phyloP scores from a whole-genome alignment of 2,329 filamentous ascomycete species.

The Epichloe uncinata region DNA sequence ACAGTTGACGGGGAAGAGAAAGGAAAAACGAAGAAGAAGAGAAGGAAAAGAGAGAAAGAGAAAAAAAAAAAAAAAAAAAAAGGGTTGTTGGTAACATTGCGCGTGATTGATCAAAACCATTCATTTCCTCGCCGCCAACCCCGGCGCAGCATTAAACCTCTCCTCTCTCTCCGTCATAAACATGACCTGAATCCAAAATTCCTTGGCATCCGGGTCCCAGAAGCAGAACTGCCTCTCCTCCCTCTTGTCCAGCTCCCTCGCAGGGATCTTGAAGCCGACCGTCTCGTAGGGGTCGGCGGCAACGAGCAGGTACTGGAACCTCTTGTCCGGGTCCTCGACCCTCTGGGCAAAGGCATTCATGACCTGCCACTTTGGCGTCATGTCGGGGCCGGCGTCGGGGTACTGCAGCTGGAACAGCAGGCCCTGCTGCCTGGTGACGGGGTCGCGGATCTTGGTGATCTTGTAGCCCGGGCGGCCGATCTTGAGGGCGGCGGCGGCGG shows the following conservation, averaged over 20 bases:
- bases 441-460: slow-evolving; percentile 90
- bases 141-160: slow-evolving; percentile 57
- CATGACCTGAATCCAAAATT: slow-evolving; percentile 95
- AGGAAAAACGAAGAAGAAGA: no score
- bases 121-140: slow-evolving; percentile 37
- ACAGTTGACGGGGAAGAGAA: no score
- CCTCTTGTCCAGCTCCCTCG: slow-evolving; percentile 78
- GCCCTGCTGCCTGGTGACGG: slow-evolving; percentile 75
- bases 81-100: neutral
- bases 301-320: slow-evolving; percentile 87
- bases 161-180: slow-evolving; percentile 98
- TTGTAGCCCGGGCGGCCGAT: slow-evolving; percentile 95
- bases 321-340: slow-evolving; percentile 86
- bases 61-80: no score
- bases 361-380: slow-evolving; percentile 75
- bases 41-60: neutral
- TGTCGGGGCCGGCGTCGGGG: slow-evolving; percentile 69
- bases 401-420: slow-evolving; percentile 94
- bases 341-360: slow-evolving; percentile 98
- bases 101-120: slow-evolving; percentile 14
- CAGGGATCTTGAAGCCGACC: slow-evolving; percentile 90
- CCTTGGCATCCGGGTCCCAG: slow-evolving; percentile 91
- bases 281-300: slow-evolving; percentile 98
- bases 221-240: slow-evolving; percentile 85
- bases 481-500: slow-evolving; percentile 51